Base-by-base conservation (phyloP, 164 flowering plant species). In the Umbellularia californica region DNA sequence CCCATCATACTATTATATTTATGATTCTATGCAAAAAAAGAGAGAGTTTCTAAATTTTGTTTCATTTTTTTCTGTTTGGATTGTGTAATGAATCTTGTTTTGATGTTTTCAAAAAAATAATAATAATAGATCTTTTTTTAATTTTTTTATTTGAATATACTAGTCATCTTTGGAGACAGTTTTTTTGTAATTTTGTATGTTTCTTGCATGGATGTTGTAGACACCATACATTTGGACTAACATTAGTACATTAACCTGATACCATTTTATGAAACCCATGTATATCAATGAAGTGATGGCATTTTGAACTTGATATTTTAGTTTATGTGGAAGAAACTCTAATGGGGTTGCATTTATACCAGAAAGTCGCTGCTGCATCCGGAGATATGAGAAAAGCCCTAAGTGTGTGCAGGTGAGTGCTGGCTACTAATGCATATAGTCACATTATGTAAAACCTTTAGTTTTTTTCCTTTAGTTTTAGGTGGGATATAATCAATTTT, bases 371-470 rank as follows among this genome's bases (percentile, higher is more conserved):
- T 52, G 91, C 97, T 65, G 98, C 94, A 79, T 90, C 98, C 77
- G 98, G 99, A 74, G 99, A 96, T 78, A 92, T 94, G 97, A 82
- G 99, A 80, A 93, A 91, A 83, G 98, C 97, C 65, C 92, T 96
- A 0, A 81, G 88, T 78, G 85, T 94, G 68, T 96, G 99, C 89
- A 90, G 99, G 99, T 93, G 50, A 78, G 88, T 81, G 14, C 24
- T 70, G 58, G 2, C 17, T 23, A 22, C 55, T 70, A 23, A 22
- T 23, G 5, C 30, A n/a, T n/a, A 11, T 11, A n/a, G 27, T 70
- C 41, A 55, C 47, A 41, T 41, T 41, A 9, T 41, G 47, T 41
- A 41, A 9, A 9, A 55, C 12, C 60, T 17, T 55, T 15, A 19
- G 19, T 55, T 55, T 55, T 35, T 35, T 35, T 35, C 47, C 47